Base-by-base conservation (phyloP, 495 filamentous ascomycete species). In the Penicillium silybi region DNA sequence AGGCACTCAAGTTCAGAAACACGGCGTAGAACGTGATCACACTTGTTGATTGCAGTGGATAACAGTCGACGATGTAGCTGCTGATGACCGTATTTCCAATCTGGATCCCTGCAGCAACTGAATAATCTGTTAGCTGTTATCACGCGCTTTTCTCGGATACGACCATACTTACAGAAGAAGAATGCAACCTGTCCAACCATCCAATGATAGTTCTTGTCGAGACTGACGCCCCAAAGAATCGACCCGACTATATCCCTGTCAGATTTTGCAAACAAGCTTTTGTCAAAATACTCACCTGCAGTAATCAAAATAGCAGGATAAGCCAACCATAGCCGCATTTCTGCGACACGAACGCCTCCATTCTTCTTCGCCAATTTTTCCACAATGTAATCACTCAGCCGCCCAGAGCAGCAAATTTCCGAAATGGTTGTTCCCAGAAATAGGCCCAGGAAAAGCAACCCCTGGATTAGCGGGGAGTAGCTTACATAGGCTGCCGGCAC, bases 21-120 rank as follows among this genome's bases (percentile, higher is more conserved):
- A 85, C 81, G 2, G 78, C 70, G 51, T 85, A 85, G 61, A 84
- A 85, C 6, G 77, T 82, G 15, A 85, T 75, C 19, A 83, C 70
- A 40, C 75, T 75, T 59, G 82, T 83, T 22, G 76, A 76, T 55
- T 85, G 80, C 20, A 79, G 61, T 0, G 80, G 80, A 54, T 84
- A 82, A 41, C 71, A 70, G 54, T 84, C 82, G 10, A 85, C 75
- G 17, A 85, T 72, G 49, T 85, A 85, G 20, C 72, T 68, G 32
- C 70, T 80, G 9, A 76, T 67, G 6, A 78, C 72, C 0, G 80
- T 83, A 48, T 85, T 85, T 13, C 80, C 82, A 40, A 83, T 78
- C 53, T 85, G 82, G 50, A 85, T 78, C 19, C 81, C 82, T 5
- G 81, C 76, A 1, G 75, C 77, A 58, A 84, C 77, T 80, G 44